These are phyloP conservation scores for Amanita rubescens DNA, from an alignment of 768 basidiomycete species.

Conservation along the genomic window DNA sequence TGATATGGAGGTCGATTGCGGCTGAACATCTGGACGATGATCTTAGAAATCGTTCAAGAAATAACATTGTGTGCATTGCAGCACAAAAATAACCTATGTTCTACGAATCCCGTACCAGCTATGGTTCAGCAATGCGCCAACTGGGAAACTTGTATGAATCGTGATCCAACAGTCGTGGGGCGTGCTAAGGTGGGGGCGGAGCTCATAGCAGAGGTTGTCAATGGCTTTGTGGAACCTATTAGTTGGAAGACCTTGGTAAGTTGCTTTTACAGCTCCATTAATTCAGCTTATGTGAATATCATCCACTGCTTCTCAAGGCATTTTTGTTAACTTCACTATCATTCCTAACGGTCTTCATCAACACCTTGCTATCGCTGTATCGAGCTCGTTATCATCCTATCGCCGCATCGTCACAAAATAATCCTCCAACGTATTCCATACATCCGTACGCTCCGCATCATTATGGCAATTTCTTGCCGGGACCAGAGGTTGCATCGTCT, in stretches of 20 bases:
- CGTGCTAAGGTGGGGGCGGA: slow-evolving; percentile 89
- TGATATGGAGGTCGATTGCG: neutral
- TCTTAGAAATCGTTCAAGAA: slow-evolving; percentile 82
- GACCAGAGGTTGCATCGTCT: slow-evolving; percentile 39
- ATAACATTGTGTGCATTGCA: slow-evolving; percentile 80
- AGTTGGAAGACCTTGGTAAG: slow-evolving; percentile 94
- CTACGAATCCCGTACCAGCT: slow-evolving; percentile 68
- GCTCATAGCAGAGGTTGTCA: slow-evolving; percentile 92
- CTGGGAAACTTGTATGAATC: slow-evolving; percentile 95
- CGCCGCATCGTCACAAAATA: slow-evolving; percentile 13
- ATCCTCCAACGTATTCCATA: slow-evolving; percentile 15
- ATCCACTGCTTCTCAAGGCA: slow-evolving; percentile 31
- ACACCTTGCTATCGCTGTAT: slow-evolving; percentile 71
- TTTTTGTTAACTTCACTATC: slow-evolving; percentile 72
- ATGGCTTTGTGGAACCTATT: slow-evolving; percentile 94
- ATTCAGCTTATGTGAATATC: slow-evolving; percentile 10
- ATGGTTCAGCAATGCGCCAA: slow-evolving; percentile 80
- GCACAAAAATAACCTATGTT: slow-evolving; percentile 81
- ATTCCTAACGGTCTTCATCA: slow-evolving; percentile 75
- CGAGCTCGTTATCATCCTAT: slow-evolving; percentile 55
- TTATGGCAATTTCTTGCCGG: slow-evolving; percentile 40
- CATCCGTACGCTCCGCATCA: slow-evolving; percentile 39
- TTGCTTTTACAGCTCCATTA: slow-evolving; percentile 6
- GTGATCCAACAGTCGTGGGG: slow-evolving; percentile 84
- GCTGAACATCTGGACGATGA: neutral